A percentile compares a stretch with the other conserved stretches of the same genome.
Conservation (phyloP, 2,329 filamentous ascomycete genomes). For the Neofusicoccum ribis region DNA sequence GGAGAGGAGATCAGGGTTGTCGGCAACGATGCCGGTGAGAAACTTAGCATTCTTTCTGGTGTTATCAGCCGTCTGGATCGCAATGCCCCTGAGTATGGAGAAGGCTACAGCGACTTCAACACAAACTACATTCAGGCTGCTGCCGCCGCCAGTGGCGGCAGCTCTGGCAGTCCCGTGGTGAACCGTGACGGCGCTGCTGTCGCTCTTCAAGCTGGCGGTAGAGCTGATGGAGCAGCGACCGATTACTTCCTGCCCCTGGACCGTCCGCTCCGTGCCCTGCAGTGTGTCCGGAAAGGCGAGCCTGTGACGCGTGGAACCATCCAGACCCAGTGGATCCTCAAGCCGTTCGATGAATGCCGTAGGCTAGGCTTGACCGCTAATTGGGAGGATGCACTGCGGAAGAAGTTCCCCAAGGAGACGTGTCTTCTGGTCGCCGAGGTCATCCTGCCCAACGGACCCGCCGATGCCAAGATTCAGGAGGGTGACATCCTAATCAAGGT, state of each 20-base stretch:
- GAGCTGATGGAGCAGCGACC: conserved; percentile 91
- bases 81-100: conserved; percentile 96
- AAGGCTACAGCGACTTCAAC: conserved; percentile 98
- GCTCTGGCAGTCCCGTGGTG: conserved; percentile 96
- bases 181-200: conserved; percentile 92
- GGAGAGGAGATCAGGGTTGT: conserved; percentile 95
- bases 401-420: conserved; percentile 85
- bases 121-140: conserved; percentile 97
- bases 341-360: conserved; percentile 95
- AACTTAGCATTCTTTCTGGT: conserved; percentile 94
- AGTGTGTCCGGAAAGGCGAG: conserved; percentile 76
- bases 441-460: conserved; percentile 86
- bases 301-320: conserved; percentile 90
- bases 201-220: conserved; percentile 88
- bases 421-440: conserved; percentile 98
- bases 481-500: conserved; percentile 92
- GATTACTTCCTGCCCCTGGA: conserved; percentile 97
- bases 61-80: conserved; percentile 95
- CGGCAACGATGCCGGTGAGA: conserved; percentile 97
- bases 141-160: conserved; percentile 92
- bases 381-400: conserved; percentile 83
- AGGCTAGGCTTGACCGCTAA: conserved; percentile 79
- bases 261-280: conserved; percentile 80
- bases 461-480: conserved; percentile 83
- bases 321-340: conserved; percentile 94